These are phyloP conservation scores for Aspergillus aculeatinus DNA, from an alignment of 2,329 filamentous ascomycete genomes.

Conservation along the genomic window DNA sequence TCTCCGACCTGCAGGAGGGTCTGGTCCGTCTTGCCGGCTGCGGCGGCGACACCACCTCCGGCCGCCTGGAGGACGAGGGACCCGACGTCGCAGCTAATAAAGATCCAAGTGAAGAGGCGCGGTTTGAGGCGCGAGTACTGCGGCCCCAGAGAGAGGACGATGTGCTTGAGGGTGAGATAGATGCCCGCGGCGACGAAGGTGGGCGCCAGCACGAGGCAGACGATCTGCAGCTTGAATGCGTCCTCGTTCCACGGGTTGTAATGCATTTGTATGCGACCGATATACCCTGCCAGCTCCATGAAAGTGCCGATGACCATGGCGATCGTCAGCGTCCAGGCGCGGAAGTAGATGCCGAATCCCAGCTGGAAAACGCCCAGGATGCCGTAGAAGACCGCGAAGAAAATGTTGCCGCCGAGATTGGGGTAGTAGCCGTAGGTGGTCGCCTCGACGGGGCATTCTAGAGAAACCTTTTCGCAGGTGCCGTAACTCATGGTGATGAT, in stretches of 20 bases:
- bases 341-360: constrained; percentile 50
- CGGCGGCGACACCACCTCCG: constrained; percentile 58
- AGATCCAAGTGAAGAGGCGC: constrained; percentile 57
- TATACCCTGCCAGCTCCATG: constrained; percentile 57
- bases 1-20: constrained; percentile 50
- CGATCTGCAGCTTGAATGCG: constrained; percentile 56
- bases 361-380: constrained; percentile 51
- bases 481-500: constrained; percentile 20
- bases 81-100: constrained; percentile 59
- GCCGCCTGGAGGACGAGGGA: constrained; percentile 60
- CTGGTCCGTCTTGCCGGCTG: constrained; percentile 40
- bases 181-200: constrained; percentile 57
- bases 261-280: constrained; percentile 54
- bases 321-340: constrained; percentile 57
- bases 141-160: constrained; percentile 56
- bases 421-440: constrained; percentile 58
- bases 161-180: constrained; percentile 58
- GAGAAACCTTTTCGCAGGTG: constrained; percentile 37
- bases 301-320: constrained; percentile 50
- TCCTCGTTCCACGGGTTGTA: constrained; percentile 51
- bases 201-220: constrained; percentile 57
- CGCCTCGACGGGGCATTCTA: constrained; percentile 45
- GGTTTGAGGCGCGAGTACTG: constrained; percentile 50
- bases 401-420: constrained; percentile 50
- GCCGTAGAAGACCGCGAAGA: constrained; percentile 55